A percentile compares a stretch with the other conserved stretches of the same genome.
Evolutionary conservation across 2,329 filamentous ascomycete species (phyloP).

Genomic region (Lachnellula occidentalis): DNA sequence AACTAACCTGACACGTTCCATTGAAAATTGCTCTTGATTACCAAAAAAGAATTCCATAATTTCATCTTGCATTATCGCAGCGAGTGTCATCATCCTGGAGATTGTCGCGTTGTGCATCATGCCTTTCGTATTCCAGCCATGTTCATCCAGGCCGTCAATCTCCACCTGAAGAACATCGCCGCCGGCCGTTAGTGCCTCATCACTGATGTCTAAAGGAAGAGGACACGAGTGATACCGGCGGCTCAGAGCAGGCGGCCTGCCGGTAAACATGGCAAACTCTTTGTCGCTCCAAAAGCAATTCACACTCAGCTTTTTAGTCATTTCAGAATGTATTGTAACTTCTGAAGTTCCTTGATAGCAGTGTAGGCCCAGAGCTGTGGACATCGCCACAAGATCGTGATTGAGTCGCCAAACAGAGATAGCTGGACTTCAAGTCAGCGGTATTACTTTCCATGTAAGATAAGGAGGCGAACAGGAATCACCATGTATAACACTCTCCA

Average conservation of each 20-base stretch:
- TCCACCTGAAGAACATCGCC: conserved; percentile 26
- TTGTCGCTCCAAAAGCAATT: conserved; percentile 30
- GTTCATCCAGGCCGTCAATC: conserved; percentile 29
- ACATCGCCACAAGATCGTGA: conserved; percentile 15
- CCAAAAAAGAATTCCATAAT: conserved; percentile 18
- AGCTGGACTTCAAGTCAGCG: conserved; percentile 2
- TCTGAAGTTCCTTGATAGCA: conserved; percentile 10
- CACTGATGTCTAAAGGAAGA: conserved; percentile 36
- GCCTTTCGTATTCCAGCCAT: conserved; percentile 36
- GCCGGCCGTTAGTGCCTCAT: conserved; percentile 33
- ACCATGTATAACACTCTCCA: conserved; percentile 15
- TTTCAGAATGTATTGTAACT: conserved; percentile 12
- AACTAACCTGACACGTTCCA: conserved; percentile 15
- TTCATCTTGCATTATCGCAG: conserved; percentile 14
- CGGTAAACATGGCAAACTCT: conserved; percentile 37
- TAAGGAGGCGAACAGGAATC: conserved; percentile 12
- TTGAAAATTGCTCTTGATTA: conserved; percentile 6
- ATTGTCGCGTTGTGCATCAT: conserved; percentile 30
- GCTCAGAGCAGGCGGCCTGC: conserved; percentile 36
- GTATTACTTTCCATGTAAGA: no score
- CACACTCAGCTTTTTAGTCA: conserved; percentile 11
- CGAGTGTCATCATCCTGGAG: conserved; percentile 7
- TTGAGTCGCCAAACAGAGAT: conserved; percentile 17
- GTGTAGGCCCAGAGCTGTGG: conserved; percentile 14
- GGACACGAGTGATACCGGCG: conserved; percentile 35